Base-by-base conservation (phyloP, 805 yeast species). In the Limtongia smithiae region DNA sequence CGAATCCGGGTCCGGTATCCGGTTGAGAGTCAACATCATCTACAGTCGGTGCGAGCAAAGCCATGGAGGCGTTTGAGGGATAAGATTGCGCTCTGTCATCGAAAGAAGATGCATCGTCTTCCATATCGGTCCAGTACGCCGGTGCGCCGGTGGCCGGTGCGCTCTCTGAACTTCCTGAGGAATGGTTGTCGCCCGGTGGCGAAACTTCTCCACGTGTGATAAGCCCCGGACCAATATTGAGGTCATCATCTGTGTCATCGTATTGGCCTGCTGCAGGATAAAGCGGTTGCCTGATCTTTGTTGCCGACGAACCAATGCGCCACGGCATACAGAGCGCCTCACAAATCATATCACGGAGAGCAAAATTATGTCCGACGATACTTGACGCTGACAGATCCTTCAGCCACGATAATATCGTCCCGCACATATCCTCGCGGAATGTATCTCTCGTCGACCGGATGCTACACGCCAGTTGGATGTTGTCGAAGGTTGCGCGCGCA, bases 361-460 rank as follows among this genome's bases (percentile, higher is more conserved):
- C 51, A 28, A 67, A 65, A 55, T 77, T 75, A 42, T 76, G 75
- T 8, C 77, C 78, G 50, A 74, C 73, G 3, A 82, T 58, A 32
- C 77, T 74, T 9, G 83, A 74, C 39, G 72, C 73, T 0, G 83
- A 70, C 24, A 88, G 65, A 34, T 80, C 83, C 24, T 68, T 64
- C 4, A 87, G 62, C 89, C 93, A 84, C n/a, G 64, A 59, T 5
- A 85, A 63, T 17, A 87, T 79, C 53, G 82, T 88, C 36, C 78
- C 81, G 57, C 84, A 81, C 85, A 85, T 81, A 49, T 84, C 90
- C 62, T 88, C 95, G 44, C 93, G 71, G 62, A 85, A 83, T 5
- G 78, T 69, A 61, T 87, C 95, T 48, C 89, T 70, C 15, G 79
- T 72, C 44, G 81, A 77, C 47, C 87, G 69, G 14, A 88, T 81